These are phyloP conservation scores for Calophaca sinica DNA, from an alignment of 306 rosid species.

Conservation along the genomic window DNA sequence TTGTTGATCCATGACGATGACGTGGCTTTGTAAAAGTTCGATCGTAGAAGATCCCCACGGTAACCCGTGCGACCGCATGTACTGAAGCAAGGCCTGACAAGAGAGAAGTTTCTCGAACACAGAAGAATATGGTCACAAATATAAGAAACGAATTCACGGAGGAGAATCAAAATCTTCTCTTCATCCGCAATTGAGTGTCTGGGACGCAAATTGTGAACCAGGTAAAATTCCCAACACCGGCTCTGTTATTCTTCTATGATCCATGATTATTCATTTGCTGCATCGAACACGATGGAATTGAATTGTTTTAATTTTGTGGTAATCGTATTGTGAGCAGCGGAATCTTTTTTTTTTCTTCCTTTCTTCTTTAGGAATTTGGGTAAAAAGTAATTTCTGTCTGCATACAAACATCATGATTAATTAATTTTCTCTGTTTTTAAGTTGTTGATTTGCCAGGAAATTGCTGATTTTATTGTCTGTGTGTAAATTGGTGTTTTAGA, in stretches of 20 bases:
- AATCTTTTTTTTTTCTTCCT: neutral
- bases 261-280: neutral
- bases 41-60: too few relatives aligned
- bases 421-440: neutral
- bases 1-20: too few relatives aligned
- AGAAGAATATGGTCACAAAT: constrained; percentile 26
- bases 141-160: neutral
- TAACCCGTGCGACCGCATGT: neutral
- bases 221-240: neutral
- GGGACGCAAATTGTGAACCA: constrained; percentile 1
- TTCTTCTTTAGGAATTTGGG: neutral
- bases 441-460: neutral
- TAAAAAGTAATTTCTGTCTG: neutral
- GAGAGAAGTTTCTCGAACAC: constrained; percentile 52
- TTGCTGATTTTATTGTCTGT: neutral
- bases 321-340: too few relatives aligned
- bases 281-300: neutral
- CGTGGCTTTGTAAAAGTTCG: too few relatives aligned
- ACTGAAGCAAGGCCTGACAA: neutral
- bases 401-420: neutral
- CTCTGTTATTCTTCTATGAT: neutral
- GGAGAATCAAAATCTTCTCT: neutral
- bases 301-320: too few relatives aligned
- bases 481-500: neutral
- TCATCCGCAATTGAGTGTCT: neutral